Evolutionary conservation across 2,329 filamentous ascomycete genomes (phyloP), one percentile per base, ranked within the genome.

Genomic region (Aschersonia sp.): DNA sequence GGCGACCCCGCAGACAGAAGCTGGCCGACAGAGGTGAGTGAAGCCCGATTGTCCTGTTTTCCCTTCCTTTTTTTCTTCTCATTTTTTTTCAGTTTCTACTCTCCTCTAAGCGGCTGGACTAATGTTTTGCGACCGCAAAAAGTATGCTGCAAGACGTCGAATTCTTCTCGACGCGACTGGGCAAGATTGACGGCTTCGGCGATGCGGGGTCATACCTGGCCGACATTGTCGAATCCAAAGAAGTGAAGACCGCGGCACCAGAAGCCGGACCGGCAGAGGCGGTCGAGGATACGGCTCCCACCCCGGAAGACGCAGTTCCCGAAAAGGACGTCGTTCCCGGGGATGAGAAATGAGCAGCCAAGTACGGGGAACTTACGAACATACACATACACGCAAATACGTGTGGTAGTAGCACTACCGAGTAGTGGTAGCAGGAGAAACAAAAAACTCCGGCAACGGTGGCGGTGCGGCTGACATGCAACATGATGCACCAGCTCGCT

Each of bases 91-190:
- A 9, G 7, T 38, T 38, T 38, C 30, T 40, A 30, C 12, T 40
- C 29, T 38, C 1, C 2, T 31, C 7, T 12, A 31, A 12, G 20
- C 20, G 2, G 20, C 20, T 20, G 20, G 20, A 20, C 20, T 20
- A 20, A 20, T 2, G 20, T 20, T 20, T 20, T 20, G 20, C 20
- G 20, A 20, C 20, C 35, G 12, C 35, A 43, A 20, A 29, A 53
- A 92, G 87, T 59, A 82, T 96, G 71, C 69, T 86, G 45, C 75
- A 75, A 44, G 89, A 95, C 58, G 75, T 87, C 12, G 79, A 89
- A 48, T 78, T 81, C 54, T 83, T 95, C 56, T 75, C 80, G 45
- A 67, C 73, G 1, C 82, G 80, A 54, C 73, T 95, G 5, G 74
- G 78, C 54, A 89, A 86, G 59, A 76, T 95, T 40, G 83, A 92